Base-by-base conservation (phyloP, 2,329 filamentous ascomycete species). In the Xylariaceae sp. region DNA sequence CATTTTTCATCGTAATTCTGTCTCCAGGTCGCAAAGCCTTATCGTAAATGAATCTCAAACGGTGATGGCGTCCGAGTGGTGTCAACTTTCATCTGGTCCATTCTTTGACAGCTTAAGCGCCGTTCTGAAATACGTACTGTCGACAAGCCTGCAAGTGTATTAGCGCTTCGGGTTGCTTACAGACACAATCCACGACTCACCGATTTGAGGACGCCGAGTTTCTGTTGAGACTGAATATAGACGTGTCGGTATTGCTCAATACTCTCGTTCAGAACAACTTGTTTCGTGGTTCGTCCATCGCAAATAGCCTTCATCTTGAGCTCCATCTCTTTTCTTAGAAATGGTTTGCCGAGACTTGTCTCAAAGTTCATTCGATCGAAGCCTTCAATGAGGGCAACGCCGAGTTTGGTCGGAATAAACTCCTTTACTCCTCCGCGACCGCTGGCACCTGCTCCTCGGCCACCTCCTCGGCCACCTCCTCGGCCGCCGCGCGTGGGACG, bases 271-370 rank as follows among this genome's bases (percentile, higher is more conserved):
- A 99, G 79, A 42, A 99, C 89, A 17, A 82, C 80, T 47, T 81
- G 78, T 62, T 83, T 86, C 32, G 85, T 88, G 56, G 83, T 87
- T 45, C 81, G 83, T 22, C 94, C 94, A 52, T 92, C 90, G 70
- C 94, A 97, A 49, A 99, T 96, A 50, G 89, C 89, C 66, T 91
- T 94, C 92, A 99, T 96, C 67, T 90, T 89, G 54, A 90, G 73
- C 70, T 99, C 94, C 90, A 96, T 96, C 75, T 99, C 90, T 70
- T 97, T 97, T 49, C 94, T 85, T 52, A 99, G 74, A 66, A 97
- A 97, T 0, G 94, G 94, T 69, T 97, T 97, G 66, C 90, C 89
- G 44, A 99, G 79, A 63, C 90, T 96, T 39, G 87, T 90, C 61
- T 96, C 91, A 55, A 95, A 86, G 49, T 90, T 89, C 78, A 99